phyloP scores from a whole-genome alignment of 2,329 filamentous ascomycete species.

The Eurotiales sp. region DNA sequence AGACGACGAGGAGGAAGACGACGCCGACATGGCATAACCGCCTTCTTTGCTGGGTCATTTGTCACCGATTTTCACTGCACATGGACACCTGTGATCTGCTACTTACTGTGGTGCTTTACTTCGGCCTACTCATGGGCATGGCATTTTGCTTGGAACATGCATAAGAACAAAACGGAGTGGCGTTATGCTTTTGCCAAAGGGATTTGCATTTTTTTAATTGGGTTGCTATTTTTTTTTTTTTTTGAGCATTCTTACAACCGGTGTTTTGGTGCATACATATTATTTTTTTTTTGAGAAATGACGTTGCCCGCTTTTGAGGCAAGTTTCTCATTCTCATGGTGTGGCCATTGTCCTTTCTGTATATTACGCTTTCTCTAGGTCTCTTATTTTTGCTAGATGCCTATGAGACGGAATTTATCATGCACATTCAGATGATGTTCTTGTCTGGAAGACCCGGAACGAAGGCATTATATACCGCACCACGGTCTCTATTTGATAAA shows the following conservation, averaged over 20 bases:
- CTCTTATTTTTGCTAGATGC: too few relatives aligned
- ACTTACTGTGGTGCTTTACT: slow-evolving; percentile 4
- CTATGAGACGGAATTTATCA: too few relatives aligned
- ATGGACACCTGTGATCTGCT: not conserved
- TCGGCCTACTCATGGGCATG: slow-evolving; percentile 9
- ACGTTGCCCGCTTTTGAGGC: not conserved
- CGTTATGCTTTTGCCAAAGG: slow-evolving; percentile 10
- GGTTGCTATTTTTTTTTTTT: slow-evolving; percentile 3
- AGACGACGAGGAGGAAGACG: slow-evolving; percentile 65
- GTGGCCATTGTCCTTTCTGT: not conserved
- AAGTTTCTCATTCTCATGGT: not conserved
- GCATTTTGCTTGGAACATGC: slow-evolving; percentile 13
- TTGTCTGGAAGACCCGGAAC: too few relatives aligned
- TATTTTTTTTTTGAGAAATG: not conserved
- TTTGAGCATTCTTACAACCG: slow-evolving; percentile 6
- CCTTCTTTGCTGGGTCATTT: not conserved
- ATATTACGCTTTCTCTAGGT: too few relatives aligned
- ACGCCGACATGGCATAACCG: slow-evolving; percentile 46
- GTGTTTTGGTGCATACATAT: not conserved
- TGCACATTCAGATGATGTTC: too few relatives aligned
- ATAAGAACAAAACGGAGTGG: slow-evolving; percentile 14
- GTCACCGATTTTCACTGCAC: not conserved
- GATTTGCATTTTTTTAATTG: too few relatives aligned
- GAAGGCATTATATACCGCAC: too few relatives aligned
- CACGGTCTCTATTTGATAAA: too few relatives aligned